A percentile compares a stretch with the other conserved stretches of the same genome.
These are phyloP conservation scores for Penicillium malachiteum DNA, from an alignment of 495 filamentous ascomycete genomes.

Conservation along the genomic window DNA sequence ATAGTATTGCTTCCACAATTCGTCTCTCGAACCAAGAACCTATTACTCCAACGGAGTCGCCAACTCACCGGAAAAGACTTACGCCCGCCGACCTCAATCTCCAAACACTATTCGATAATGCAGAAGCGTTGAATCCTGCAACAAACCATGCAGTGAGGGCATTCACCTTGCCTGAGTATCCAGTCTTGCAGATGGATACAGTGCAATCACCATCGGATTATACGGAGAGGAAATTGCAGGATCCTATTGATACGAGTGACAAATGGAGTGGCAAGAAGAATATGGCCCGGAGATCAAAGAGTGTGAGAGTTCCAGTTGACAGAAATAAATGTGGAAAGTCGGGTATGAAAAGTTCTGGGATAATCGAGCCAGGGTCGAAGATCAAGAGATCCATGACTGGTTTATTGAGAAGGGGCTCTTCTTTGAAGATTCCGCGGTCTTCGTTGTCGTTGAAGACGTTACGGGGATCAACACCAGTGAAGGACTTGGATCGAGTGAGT, in stretches of 20 bases:
- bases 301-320: background rate
- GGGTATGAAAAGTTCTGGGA: background rate
- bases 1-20: constrained; percentile 18
- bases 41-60: constrained; percentile 15
- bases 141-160: constrained; percentile 6
- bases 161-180: constrained; percentile 18
- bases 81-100: constrained; percentile 12
- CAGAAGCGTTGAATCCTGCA: constrained; percentile 5
- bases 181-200: constrained; percentile 22
- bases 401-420: constrained; percentile 13
- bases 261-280: background rate
- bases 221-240: constrained; percentile 11
- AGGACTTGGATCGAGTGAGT: constrained; percentile 13
- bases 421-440: constrained; percentile 13
- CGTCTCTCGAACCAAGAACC: constrained; percentile 12
- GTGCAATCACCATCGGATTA: constrained; percentile 9
- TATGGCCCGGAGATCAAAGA: background rate
- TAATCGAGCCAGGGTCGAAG: constrained; percentile 1
- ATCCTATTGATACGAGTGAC: constrained; percentile 11
- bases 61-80: constrained; percentile 7
- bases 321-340: background rate
- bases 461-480: constrained; percentile 3
- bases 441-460: constrained; percentile 15
- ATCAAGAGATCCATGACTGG: constrained; percentile 17
- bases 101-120: constrained; percentile 19